A percentile compares a stretch with the other conserved stretches of the same genome.
phyloP scores from a whole-genome alignment of 257 asterid species.

The Solanum microdontum region DNA sequence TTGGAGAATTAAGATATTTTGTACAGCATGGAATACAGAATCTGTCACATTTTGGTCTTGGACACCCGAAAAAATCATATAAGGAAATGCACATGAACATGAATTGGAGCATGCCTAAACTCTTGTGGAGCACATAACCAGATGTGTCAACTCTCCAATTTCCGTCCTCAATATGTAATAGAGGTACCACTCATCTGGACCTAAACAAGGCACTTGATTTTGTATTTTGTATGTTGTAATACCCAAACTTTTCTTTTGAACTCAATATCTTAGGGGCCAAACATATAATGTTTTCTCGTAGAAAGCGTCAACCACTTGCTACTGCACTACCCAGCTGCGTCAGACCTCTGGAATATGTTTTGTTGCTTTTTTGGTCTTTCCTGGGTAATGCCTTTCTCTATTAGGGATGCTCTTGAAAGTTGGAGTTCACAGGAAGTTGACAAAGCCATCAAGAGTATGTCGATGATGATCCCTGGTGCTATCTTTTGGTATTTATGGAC shows the following conservation, averaged over 20 bases:
- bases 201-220: background rate
- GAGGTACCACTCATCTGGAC: background rate
- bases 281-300: background rate
- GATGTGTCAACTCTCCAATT: background rate
- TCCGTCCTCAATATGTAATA: background rate
- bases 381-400: too few relatives aligned
- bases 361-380: too few relatives aligned
- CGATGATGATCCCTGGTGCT: too few relatives aligned
- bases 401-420: too few relatives aligned
- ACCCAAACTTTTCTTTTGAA: background rate
- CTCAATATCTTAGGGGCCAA: background rate
- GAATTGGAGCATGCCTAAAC: background rate
- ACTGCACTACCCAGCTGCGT: too few relatives aligned
- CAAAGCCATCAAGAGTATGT: too few relatives aligned
- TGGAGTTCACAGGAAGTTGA: too few relatives aligned
- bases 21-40: background rate
- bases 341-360: too few relatives aligned
- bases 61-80: background rate
- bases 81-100: background rate
- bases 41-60: background rate
- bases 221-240: background rate
- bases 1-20: background rate
- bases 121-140: background rate
- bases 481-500: too few relatives aligned
- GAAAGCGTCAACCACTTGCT: too few relatives aligned